These are phyloP conservation scores for Serendipita sp. DNA, from an alignment of 768 basidiomycete genomes.

Conservation along the genomic window DNA sequence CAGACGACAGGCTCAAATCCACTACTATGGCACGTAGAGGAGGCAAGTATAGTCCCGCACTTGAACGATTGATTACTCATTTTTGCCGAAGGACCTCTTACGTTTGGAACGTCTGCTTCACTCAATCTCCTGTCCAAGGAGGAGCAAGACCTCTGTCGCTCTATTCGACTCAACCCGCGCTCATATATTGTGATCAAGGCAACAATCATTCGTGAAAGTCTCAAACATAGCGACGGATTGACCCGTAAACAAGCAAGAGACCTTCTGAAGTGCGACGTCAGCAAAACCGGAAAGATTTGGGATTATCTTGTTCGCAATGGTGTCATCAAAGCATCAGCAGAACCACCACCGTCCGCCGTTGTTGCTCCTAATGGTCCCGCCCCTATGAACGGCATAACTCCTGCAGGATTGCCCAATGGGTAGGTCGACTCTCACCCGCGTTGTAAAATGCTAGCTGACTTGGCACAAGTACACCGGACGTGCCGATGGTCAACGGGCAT, in stretches of 20 bases:
- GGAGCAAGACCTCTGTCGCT: constrained; percentile 79
- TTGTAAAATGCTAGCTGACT: not conserved
- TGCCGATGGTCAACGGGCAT: not conserved
- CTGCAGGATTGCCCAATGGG: not conserved
- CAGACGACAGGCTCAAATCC: constrained; percentile 1
- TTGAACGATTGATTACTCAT: not conserved
- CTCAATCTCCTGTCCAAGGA: constrained; percentile 77
- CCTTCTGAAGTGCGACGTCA: constrained; percentile 83
- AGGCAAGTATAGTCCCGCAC: not conserved
- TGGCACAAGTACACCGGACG: not conserved
- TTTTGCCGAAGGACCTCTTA: constrained; percentile 48
- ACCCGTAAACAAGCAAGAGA: constrained; percentile 78
- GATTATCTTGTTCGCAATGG: constrained; percentile 82
- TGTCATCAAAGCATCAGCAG: constrained; percentile 14
- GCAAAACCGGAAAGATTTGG: constrained; percentile 85
- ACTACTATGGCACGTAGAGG: not conserved
- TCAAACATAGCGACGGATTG: constrained; percentile 72
- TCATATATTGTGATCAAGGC: constrained; percentile 95
- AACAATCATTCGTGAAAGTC: constrained; percentile 84
- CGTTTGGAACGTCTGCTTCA: constrained; percentile 72
- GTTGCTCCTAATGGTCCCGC: not conserved
- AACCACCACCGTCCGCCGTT: not conserved
- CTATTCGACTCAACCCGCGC: constrained; percentile 80
- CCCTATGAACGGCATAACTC: not conserved
- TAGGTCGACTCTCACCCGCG: not conserved